Conservation (phyloP, 768 basidiomycete species). For the Leucogyrophana mollusca region DNA sequence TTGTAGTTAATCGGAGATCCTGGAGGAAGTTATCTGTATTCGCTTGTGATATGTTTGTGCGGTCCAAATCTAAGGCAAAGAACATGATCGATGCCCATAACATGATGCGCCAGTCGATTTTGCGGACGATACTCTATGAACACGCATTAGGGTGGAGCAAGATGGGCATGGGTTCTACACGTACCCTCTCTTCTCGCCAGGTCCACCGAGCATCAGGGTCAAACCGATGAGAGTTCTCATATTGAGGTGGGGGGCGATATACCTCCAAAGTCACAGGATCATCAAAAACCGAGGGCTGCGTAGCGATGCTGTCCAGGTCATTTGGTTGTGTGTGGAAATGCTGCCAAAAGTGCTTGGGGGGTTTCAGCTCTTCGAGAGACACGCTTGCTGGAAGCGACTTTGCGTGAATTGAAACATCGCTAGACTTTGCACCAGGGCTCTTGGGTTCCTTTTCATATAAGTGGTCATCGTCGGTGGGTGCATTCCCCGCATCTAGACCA, state of each 20-base stretch:
- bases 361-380: constrained; percentile 21
- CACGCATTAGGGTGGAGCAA: neutral
- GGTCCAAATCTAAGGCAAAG: constrained; percentile 56
- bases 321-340: constrained; percentile 18
- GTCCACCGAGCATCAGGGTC: constrained; percentile 70
- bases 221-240: constrained; percentile 65
- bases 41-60: constrained; percentile 62
- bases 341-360: constrained; percentile 27
- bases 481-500: neutral
- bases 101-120: constrained; percentile 60
- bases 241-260: constrained; percentile 51
- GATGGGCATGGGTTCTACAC: constrained; percentile 7
- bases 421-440: neutral
- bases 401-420: neutral
- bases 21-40: constrained; percentile 66
- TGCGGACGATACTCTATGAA: constrained; percentile 49
- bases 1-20: constrained; percentile 60
- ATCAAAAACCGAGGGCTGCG: constrained; percentile 63
- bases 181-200: constrained; percentile 61
- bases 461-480: neutral
- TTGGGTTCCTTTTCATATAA: neutral
- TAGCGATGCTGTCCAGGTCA: constrained; percentile 54
- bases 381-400: constrained; percentile 26
- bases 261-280: constrained; percentile 48
- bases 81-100: constrained; percentile 65